A percentile compares a stretch with the other conserved stretches of the same genome.
Evolutionary conservation across 2,329 filamentous ascomycete genomes (phyloP).

Genomic region (Beauveria bassiana): DNA sequence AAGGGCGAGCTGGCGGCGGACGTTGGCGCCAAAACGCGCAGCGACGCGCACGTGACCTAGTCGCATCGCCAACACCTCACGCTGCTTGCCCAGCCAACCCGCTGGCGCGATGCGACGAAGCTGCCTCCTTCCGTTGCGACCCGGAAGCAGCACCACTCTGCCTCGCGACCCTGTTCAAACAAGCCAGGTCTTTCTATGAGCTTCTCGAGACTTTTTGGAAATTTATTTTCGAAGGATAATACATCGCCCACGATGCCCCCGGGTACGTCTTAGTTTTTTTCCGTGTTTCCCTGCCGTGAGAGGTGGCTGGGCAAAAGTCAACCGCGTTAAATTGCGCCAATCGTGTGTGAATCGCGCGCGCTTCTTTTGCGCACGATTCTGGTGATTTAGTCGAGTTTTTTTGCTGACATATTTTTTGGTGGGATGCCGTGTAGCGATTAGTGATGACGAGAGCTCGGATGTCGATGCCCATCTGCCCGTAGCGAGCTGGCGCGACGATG

Average conservation of each 20-base stretch:
- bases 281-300: not conserved
- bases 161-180: not conserved
- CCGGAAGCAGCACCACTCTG: not conserved
- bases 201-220: slow-evolving; percentile 5
- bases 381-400: not conserved
- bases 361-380: not conserved
- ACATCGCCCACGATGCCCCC: slow-evolving; percentile 7
- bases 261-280: not conserved
- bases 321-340: not conserved
- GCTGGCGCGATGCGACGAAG: not conserved
- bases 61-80: not conserved
- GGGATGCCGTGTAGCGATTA: slow-evolving; percentile 24
- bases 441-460: slow-evolving; percentile 29
- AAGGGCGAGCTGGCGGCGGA: no score
- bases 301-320: not conserved
- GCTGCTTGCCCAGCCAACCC: not conserved
- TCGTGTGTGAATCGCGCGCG: not conserved
- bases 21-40: not conserved
- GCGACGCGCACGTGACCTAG: not conserved
- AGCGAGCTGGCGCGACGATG: slow-evolving; percentile 18
- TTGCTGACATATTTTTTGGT: not conserved
- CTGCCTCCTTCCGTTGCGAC: not conserved
- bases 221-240: not conserved
- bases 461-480: slow-evolving; percentile 19
- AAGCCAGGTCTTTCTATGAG: not conserved